Evolutionary conservation across 768 basidiomycete genomes (phyloP), one percentile per base, ranked within the genome.

Genomic region (Kwoniella pini): DNA sequence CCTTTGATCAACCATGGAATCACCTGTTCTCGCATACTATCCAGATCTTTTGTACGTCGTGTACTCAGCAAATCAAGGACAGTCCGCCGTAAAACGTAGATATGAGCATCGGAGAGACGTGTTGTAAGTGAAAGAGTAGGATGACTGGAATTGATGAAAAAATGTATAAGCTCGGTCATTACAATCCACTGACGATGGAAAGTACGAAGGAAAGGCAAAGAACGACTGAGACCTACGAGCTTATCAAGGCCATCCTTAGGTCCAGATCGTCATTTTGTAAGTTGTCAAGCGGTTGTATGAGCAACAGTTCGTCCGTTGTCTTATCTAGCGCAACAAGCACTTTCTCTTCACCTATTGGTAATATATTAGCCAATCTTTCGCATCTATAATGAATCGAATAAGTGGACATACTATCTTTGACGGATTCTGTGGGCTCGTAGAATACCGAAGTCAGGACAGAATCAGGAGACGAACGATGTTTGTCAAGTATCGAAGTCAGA

Each of bases 1-100:
- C 89, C 80, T 74, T 90, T 92, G 80, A 91, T 89, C 56, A 96
- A 74, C 90, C 92, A 96, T 0, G 94, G 94, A 11, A 97, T 75
- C 70, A 96, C 90, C 61, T 96, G 91, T 76, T 94, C 89, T 51
- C 88, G 83, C 52, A 97, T 82, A 15, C 92, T 95, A 51, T 90
- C 87, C 40, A 93, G 82, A 67, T 86, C 83, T 4, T 79, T 80
- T 69, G 89, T 90, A 61, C 85, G 83, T 38, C 76, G 54, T 11
- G 84, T 82, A 26, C 93, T 80, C 12, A 79, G 53, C 27, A 85
- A 82, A 59, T 90, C 87, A 24, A 96, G 80, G 7, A 95, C 81
- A 17, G 85, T 83, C 60, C 85, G 84, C 64, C 85, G 84, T 80
- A 91, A 92, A 31, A 95, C 86, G 69, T 95, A 96, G 30, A 95